These are phyloP conservation scores for Scleromitrula shiraiana DNA, from an alignment of 2,329 filamentous ascomycete genomes.

Conservation along the genomic window DNA sequence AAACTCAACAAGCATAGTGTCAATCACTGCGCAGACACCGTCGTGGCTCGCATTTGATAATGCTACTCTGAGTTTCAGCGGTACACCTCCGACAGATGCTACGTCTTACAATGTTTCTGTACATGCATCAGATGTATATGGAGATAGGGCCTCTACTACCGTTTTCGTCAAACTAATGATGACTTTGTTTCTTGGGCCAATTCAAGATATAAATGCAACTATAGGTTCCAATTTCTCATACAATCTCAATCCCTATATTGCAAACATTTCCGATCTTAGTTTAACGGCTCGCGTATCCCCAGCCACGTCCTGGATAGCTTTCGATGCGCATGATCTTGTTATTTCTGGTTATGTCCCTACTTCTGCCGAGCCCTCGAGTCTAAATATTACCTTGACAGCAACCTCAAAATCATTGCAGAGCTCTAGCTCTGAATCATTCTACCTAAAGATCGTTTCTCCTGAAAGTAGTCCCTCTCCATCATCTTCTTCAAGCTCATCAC, in stretches of 20 bases:
- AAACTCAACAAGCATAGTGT: slow-evolving; percentile 40
- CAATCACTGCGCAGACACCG: slow-evolving; percentile 49
- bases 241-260: slow-evolving; percentile 19
- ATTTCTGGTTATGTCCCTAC: slow-evolving; percentile 23
- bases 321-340: slow-evolving; percentile 19
- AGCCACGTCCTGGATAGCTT: slow-evolving; percentile 21
- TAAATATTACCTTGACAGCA: slow-evolving; percentile 21
- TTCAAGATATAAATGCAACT: slow-evolving; percentile 21
- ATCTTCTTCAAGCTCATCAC: slow-evolving; percentile 2
- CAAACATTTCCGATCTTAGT: slow-evolving; percentile 19
- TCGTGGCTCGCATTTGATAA: slow-evolving; percentile 63
- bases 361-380: slow-evolving; percentile 8
- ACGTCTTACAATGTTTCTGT: slow-evolving; percentile 56
- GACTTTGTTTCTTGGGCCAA: slow-evolving; percentile 17
- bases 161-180: slow-evolving; percentile 32
- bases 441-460: slow-evolving; percentile 11
- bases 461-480: slow-evolving; percentile 1
- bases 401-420: slow-evolving; percentile 16
- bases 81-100: slow-evolving; percentile 53
- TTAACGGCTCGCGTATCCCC: slow-evolving; percentile 16
- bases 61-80: slow-evolving; percentile 52
- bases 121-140: slow-evolving; percentile 49
- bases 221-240: slow-evolving; percentile 21
- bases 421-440: slow-evolving; percentile 18
- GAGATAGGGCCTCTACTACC: slow-evolving; percentile 50